phyloP scores from a whole-genome alignment of 495 filamentous ascomycete genomes.

The Penicillium desertorum region DNA sequence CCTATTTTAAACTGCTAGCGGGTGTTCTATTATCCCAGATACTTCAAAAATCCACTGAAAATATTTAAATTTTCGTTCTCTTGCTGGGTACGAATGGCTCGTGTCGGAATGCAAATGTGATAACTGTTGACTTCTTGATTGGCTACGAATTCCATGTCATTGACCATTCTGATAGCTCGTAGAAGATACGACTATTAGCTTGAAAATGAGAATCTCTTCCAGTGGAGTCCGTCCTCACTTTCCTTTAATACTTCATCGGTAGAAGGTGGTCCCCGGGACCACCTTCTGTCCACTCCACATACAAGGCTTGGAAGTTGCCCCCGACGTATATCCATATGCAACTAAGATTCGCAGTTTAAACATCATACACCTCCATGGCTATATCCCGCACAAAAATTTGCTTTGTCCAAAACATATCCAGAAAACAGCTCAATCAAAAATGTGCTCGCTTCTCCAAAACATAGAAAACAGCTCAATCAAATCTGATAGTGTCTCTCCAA shows the following conservation, averaged over 20 bases:
- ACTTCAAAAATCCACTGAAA: background rate
- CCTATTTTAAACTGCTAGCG: conserved; percentile 4
- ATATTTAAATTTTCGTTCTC: background rate
- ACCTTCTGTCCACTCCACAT: background rate
- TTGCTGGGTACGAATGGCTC: background rate
- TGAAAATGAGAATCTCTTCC: background rate
- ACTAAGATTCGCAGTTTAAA: background rate
- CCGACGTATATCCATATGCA: background rate
- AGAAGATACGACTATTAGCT: background rate
- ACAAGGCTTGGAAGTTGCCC: background rate
- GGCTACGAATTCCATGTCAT: background rate
- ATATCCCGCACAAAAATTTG: background rate
- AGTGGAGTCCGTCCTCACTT: background rate
- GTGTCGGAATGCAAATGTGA: background rate
- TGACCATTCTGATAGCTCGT: background rate
- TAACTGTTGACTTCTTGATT: background rate
- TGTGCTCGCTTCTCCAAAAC: background rate
- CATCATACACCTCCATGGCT: background rate
- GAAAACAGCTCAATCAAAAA: background rate
- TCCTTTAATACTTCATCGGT: background rate
- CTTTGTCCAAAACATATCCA: background rate
- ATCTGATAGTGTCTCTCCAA: background rate
- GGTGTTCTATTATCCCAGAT: conserved; percentile 6
- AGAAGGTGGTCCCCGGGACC: too few relatives aligned
- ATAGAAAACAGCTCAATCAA: background rate